Evolutionary conservation across 495 filamentous ascomycete species (phyloP).

Genomic region (Opeltia flavorubescens): DNA sequence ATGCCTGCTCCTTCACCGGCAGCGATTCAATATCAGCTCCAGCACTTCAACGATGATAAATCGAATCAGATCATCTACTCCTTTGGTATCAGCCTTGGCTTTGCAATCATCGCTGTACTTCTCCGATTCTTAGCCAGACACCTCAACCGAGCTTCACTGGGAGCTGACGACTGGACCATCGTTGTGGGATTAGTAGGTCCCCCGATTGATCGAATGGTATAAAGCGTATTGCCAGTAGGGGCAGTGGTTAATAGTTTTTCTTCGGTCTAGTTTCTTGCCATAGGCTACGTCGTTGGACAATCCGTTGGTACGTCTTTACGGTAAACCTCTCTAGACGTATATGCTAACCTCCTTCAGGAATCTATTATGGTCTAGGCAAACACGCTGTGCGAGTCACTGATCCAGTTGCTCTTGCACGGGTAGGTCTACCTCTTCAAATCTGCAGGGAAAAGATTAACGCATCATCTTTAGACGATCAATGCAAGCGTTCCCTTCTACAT

Average conservation of each 20-base stretch:
- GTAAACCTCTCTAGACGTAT: background rate
- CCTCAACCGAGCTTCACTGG: slow-evolving; percentile 5
- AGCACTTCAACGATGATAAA: slow-evolving; percentile 7
- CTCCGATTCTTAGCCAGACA: slow-evolving; percentile 7
- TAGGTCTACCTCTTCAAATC: background rate
- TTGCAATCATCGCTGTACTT: slow-evolving; percentile 4
- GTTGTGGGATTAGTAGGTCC: slow-evolving; percentile 4
- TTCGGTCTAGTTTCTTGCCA: background rate
- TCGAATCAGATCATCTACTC: slow-evolving; percentile 5
- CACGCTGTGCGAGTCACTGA: background rate
- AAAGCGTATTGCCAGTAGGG: no score
- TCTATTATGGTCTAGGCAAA: background rate
- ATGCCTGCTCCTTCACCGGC: background rate
- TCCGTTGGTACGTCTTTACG: background rate
- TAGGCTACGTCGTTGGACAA: background rate
- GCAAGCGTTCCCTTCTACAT: slow-evolving; percentile 21
- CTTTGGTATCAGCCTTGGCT: slow-evolving; percentile 1
- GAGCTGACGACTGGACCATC: slow-evolving; percentile 5
- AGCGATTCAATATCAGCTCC: slow-evolving; percentile 4
- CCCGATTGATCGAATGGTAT: no score
- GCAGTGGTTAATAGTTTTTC: background rate
- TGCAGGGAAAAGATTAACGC: background rate
- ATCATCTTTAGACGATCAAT: slow-evolving; percentile 5
- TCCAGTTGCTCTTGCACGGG: background rate
- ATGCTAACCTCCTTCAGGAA: background rate